phyloP scores from a whole-genome alignment of 495 filamentous ascomycete species.

The Hapsidospora chrysogenum region DNA sequence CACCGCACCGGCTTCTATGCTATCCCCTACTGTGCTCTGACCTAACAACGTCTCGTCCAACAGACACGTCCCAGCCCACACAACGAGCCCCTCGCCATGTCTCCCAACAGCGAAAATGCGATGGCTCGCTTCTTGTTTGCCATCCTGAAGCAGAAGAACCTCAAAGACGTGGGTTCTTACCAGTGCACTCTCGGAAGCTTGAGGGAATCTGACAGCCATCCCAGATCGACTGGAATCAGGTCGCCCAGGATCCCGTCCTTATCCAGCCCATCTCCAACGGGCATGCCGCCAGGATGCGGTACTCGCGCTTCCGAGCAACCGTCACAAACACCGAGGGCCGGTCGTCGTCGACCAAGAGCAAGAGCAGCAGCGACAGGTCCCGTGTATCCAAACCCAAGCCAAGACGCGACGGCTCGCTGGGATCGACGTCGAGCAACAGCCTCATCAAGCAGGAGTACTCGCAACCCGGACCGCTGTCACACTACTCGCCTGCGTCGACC shows the following conservation, averaged over 20 bases:
- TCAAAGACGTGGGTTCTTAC: constrained; percentile 51
- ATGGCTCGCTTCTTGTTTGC: constrained; percentile 54
- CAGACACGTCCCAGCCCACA: too few species aligned
- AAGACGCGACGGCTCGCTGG: constrained; percentile 14
- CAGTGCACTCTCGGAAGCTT: not conserved
- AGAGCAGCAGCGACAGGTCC: constrained; percentile 7
- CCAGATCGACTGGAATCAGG: constrained; percentile 59
- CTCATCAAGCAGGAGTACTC: constrained; percentile 18
- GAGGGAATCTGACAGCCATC: not conserved
- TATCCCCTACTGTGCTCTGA: too few species aligned
- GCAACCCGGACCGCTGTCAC: constrained; percentile 1
- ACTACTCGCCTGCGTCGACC: constrained; percentile 1
- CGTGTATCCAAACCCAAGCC: constrained; percentile 23
- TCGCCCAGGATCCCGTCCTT: constrained; percentile 36
- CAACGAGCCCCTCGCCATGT: constrained; percentile 15
- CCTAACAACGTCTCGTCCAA: too few species aligned
- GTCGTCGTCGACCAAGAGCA: constrained; percentile 12
- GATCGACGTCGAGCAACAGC: constrained; percentile 1
- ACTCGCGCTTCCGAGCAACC: constrained; percentile 39
- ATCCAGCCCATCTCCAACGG: constrained; percentile 54
- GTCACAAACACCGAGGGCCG: constrained; percentile 10
- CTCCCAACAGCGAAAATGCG: constrained; percentile 28
- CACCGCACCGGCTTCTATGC: not conserved
- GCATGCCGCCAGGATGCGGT: constrained; percentile 71
- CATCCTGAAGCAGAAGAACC: constrained; percentile 57